phyloP scores from a whole-genome alignment of 495 filamentous ascomycete genomes.

The Podospora appendiculata region DNA sequence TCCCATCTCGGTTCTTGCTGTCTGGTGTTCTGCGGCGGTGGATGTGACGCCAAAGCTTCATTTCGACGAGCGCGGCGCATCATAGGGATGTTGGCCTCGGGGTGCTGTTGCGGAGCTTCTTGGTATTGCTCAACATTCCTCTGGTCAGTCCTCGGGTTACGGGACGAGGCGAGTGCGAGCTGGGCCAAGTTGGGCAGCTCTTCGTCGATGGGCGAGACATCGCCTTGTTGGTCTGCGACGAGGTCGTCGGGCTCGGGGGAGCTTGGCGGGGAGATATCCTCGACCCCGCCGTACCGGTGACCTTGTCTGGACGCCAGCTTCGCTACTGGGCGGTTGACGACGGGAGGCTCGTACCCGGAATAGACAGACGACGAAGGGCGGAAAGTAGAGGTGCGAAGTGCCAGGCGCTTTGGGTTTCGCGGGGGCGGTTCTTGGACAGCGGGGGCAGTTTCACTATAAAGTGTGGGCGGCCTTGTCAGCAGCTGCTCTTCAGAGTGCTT shows the following conservation, averaged over 20 bases:
- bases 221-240: slow-evolving; percentile 17
- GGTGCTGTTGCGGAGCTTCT: slow-evolving; percentile 8
- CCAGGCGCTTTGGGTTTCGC: slow-evolving; percentile 24
- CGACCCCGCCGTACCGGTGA: slow-evolving; percentile 24
- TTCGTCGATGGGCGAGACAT: slow-evolving; percentile 49
- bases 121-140: slow-evolving; percentile 2
- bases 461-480: neutral
- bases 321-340: slow-evolving; percentile 2
- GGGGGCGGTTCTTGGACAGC: slow-evolving; percentile 25
- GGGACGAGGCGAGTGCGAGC: slow-evolving; percentile 9
- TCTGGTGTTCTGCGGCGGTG: slow-evolving; percentile 11
- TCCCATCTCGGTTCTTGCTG: slow-evolving; percentile 35
- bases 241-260: slow-evolving; percentile 30
- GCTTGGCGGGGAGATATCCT: slow-evolving; percentile 40
- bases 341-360: slow-evolving; percentile 17
- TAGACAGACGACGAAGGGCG: slow-evolving; percentile 35
- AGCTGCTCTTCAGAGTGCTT: neutral
- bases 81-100: slow-evolving; percentile 37
- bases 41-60: slow-evolving; percentile 18
- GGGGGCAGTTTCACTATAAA: slow-evolving; percentile 22
- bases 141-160: slow-evolving; percentile 2
- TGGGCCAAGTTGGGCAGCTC: slow-evolving; percentile 25
- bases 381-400: slow-evolving; percentile 22
- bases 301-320: slow-evolving; percentile 24
- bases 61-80: slow-evolving; percentile 40